Evolutionary conservation across 2,329 filamentous ascomycete species (phyloP), one percentile per base, ranked within the genome.

Genomic region (Talaromyces sp.): DNA sequence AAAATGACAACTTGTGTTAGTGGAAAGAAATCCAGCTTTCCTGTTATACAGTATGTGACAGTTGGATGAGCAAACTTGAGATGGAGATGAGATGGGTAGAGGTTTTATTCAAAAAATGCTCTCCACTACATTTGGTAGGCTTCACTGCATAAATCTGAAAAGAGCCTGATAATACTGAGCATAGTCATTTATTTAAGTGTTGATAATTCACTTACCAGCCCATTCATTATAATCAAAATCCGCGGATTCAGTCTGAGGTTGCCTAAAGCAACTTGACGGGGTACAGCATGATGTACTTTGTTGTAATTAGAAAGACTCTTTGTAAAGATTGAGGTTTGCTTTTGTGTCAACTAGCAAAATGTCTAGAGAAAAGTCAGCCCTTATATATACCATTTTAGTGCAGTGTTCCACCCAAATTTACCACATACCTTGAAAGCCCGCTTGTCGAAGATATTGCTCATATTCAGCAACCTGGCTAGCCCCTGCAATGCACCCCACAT

Each of bases 401-500:
- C 41, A 19, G 61, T 43, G 3, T 39, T 52, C 49, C 4, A n/a
- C 25, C 17, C 25, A 27, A 17, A 31, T 8, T 19, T 6, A 52
- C n/a, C 73, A 84, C 84, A 27, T 74, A 83, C 84, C 79, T 63
- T 71, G 47, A 67, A 87, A 87, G 0, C 85, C 86, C 0, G 82
- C 84, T 13, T 80, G 69, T 10, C 68, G 68, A 35, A 89, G 72
- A 72, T 82, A 88, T 8, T 56, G 41, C 63, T 86, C 78, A 73
- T 89, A 89, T 61, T 84, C 79, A 1, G 39, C 68, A 0, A 85
- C 78, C 64, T 76, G 72, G 67, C 84, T 87, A 0, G 87, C 85
- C 0, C 87, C 86, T 1, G 84, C 80, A 33, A 89, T 79, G 66
- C 87, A 89, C 0, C 87, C 86, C 2, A 87, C 83, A 71, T 88